These are phyloP conservation scores for Pestalotiopsis sp. DNA, from an alignment of 2,329 filamentous ascomycete genomes.

Conservation along the genomic window DNA sequence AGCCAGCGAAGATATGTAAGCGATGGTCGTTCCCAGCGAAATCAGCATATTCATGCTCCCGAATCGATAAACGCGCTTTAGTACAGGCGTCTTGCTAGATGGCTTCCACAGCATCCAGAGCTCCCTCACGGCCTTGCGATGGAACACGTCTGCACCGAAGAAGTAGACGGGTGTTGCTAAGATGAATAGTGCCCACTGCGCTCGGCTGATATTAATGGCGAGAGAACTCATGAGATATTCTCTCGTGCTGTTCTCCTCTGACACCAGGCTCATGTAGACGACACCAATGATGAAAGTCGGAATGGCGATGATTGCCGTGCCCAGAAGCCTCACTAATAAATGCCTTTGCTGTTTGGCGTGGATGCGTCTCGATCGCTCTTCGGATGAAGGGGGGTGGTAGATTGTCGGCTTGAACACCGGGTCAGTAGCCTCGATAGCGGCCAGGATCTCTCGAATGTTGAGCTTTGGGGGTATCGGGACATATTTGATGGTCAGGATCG, in stretches of 20 bases:
- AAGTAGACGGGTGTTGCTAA: conserved; percentile 87
- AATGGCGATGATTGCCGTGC: conserved; percentile 72
- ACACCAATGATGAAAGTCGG: conserved; percentile 88
- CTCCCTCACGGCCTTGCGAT: conserved; percentile 78
- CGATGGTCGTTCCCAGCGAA: conserved; percentile 84
- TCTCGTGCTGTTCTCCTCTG: conserved; percentile 58
- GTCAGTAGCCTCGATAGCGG: conserved; percentile 68
- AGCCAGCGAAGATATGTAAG: conserved; percentile 80
- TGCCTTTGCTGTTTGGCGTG: conserved; percentile 70
- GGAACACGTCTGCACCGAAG: conserved; percentile 84
- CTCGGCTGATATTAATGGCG: conserved; percentile 72
- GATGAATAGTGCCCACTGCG: conserved; percentile 79
- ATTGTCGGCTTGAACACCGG: conserved; percentile 68
- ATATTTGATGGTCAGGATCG: conserved; percentile 74
- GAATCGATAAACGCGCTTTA: conserved; percentile 85
- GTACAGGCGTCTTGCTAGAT: conserved; percentile 71
- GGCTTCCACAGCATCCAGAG: conserved; percentile 76
- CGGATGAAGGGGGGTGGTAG: conserved; percentile 79
- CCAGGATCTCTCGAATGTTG: conserved; percentile 76
- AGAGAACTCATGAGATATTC: conserved; percentile 72
- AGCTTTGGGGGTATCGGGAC: conserved; percentile 63
- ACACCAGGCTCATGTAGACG: conserved; percentile 84
- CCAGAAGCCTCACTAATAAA: conserved; percentile 69
- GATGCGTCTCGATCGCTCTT: conserved; percentile 77
- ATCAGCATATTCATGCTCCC: conserved; percentile 97